A percentile compares a stretch with the other conserved stretches of the same genome.
Evolutionary conservation across 805 yeast genomes (phyloP).

Genomic region (Ogataea ramenticola): DNA sequence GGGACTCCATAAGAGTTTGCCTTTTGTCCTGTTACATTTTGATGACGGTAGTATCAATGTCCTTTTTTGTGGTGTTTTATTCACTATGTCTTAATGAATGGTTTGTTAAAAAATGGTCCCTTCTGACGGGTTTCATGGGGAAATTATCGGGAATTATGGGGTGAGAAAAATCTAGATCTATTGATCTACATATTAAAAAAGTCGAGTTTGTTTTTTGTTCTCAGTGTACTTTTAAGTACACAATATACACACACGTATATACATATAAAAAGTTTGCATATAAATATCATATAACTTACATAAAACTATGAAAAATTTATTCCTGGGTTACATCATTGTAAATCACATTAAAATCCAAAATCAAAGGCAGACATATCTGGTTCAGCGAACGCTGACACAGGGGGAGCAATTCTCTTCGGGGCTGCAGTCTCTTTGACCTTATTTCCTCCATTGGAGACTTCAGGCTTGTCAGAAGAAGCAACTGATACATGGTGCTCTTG

Average conservation of each 20-base stretch:
- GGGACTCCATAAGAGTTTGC: not conserved
- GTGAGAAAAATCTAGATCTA: not conserved
- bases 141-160: not conserved
- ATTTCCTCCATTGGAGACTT: not conserved
- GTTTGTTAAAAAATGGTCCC: conserved; percentile 1
- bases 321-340: too few relatives aligned
- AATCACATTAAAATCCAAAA: conserved; percentile 30
- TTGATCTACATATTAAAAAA: too few relatives aligned
- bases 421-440: not conserved
- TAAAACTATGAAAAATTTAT: not conserved
- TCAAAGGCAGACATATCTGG: conserved; percentile 74
- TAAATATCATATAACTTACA: not conserved
- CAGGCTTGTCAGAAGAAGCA: too few relatives aligned
- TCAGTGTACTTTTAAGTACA: too few relatives aligned
- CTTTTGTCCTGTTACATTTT: not conserved
- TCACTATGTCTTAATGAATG: conserved; percentile 4
- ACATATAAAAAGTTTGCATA: not conserved
- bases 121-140: not conserved
- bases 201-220: too few relatives aligned
- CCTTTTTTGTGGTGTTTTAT: conserved; percentile 2
- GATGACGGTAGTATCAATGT: not conserved
- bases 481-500: too few relatives aligned
- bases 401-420: conserved; percentile 29
- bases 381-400: conserved; percentile 52
- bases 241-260: too few relatives aligned